phyloP scores from a whole-genome alignment of 1,139 yeast genomes.

The Magnusiomyces sp. region DNA sequence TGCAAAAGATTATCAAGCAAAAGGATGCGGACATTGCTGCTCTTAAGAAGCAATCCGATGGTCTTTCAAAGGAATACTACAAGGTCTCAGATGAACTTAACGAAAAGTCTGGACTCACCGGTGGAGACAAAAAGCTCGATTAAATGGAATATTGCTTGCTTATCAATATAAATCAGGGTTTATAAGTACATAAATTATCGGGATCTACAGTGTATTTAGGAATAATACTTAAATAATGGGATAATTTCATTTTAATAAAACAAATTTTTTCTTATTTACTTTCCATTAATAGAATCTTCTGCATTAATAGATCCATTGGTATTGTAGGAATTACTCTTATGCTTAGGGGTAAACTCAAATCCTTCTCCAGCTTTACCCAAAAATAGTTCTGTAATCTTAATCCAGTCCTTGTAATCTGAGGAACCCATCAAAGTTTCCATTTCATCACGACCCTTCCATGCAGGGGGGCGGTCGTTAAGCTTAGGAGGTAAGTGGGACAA shows the following conservation, averaged over 20 bases:
- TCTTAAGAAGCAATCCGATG: conserved; percentile 63
- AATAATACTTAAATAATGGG: no score
- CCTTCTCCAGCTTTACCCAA: conserved; percentile 72
- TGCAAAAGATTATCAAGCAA: conserved; percentile 48
- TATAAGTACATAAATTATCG: no score
- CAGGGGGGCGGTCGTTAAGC: conserved; percentile 87
- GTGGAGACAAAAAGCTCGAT: conserved; percentile 28
- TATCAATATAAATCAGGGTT: no score
- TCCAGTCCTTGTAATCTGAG: conserved; percentile 86
- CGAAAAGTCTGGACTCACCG: conserved; percentile 19
- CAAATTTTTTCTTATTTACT: not conserved
- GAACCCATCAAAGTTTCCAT: conserved; percentile 84
- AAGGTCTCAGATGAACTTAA: conserved; percentile 37
- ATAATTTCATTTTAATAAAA: no score
- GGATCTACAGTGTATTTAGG: no score
- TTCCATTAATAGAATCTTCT: conserved; percentile 1
- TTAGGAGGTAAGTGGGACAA: conserved; percentile 82
- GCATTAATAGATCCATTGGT: conserved; percentile 3
- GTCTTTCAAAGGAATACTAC: conserved; percentile 58
- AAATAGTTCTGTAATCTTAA: conserved; percentile 92
- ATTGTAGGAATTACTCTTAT: conserved; percentile 77
- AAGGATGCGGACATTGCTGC: conserved; percentile 57
- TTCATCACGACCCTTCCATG: conserved; percentile 92
- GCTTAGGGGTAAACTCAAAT: conserved; percentile 84
- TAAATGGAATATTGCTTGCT: no score